Conservation (phyloP, 495 filamentous ascomycete species). For the Penicillium bialowiezense region DNA sequence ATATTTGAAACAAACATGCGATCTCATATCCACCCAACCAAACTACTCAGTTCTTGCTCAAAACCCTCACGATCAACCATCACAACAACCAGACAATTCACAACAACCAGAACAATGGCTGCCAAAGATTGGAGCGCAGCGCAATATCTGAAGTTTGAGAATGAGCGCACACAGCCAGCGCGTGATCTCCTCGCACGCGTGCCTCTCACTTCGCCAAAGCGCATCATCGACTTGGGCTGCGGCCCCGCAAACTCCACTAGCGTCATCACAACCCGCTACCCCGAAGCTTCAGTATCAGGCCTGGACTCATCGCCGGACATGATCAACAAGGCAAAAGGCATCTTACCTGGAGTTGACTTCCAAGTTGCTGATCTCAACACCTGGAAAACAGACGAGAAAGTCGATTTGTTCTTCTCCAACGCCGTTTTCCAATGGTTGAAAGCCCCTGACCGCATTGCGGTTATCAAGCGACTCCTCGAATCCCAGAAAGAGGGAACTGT, state of each 20-base stretch:
- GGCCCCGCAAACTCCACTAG: constrained; percentile 54
- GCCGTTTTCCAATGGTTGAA: constrained; percentile 56
- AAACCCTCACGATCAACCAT: background rate
- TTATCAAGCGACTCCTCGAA: constrained; percentile 39
- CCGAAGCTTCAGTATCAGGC: constrained; percentile 41
- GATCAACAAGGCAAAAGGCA: constrained; percentile 42
- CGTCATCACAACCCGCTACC: constrained; percentile 42
- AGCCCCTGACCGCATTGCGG: constrained; percentile 34
- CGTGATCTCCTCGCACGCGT: constrained; percentile 45
- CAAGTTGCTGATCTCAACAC: constrained; percentile 34
- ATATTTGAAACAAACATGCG: background rate
- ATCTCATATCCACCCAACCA: background rate
- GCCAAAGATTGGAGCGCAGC: constrained; percentile 43
- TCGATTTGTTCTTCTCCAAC: constrained; percentile 53
- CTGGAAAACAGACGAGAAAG: constrained; percentile 29
- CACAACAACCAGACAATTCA: background rate
- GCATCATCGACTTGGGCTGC: constrained; percentile 54
- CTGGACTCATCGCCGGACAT: constrained; percentile 55
- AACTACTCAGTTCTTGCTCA: background rate
- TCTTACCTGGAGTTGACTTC: constrained; percentile 34
- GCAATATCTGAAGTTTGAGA: constrained; percentile 49
- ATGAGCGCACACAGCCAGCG: constrained; percentile 43
- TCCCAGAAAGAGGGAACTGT: constrained; percentile 40
- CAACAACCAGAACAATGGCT: constrained; percentile 25
- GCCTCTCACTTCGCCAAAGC: constrained; percentile 27